Percentiles rank a stretch among this genome's conserved stretches.
Evolutionary conservation across 176 grass and related monocot genomes (phyloP).

Genomic region (Hordeum vulgare): DNA sequence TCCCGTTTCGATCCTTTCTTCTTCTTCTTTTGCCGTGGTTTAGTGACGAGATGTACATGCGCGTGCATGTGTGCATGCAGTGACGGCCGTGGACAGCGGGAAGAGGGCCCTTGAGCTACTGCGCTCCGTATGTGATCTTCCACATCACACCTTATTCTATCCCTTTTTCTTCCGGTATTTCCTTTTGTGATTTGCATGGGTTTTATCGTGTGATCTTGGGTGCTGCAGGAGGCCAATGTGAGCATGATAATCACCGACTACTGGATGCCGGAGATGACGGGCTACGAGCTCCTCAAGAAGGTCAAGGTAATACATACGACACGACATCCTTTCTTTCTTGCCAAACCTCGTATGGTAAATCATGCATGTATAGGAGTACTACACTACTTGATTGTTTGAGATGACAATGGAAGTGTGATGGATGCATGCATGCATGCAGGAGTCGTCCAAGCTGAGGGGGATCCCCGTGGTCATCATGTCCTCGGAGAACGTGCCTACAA

Average conservation of each 20-base stretch:
- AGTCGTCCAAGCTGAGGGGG: conserved; percentile 58
- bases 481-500: conserved; percentile 87
- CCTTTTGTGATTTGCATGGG: not conserved
- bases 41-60: not conserved
- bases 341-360: not conserved
- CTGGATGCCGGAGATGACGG: conserved; percentile 98
- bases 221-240: conserved; percentile 72
- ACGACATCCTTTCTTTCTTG: not conserved
- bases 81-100: conserved; percentile 87
- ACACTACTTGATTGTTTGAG: not conserved
- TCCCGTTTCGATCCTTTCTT: not conserved
- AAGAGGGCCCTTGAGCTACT: conserved; percentile 86
- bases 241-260: conserved; percentile 98
- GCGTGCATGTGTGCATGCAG: conserved; percentile 35
- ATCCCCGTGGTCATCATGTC: conserved; percentile 99
- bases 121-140: conserved; percentile 31
- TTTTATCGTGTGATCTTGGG: not conserved
- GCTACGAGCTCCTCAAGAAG: conserved; percentile 91
- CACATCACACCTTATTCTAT: not conserved
- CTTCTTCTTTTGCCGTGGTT: no score
- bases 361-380: not conserved
- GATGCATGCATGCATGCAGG: conserved; percentile 23
- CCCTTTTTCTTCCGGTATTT: no score
- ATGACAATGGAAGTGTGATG: not conserved
- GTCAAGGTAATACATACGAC: conserved; percentile 45